phyloP scores from a whole-genome alignment of 2,329 filamentous ascomycete genomes.

The Alternaria tenuissima region DNA sequence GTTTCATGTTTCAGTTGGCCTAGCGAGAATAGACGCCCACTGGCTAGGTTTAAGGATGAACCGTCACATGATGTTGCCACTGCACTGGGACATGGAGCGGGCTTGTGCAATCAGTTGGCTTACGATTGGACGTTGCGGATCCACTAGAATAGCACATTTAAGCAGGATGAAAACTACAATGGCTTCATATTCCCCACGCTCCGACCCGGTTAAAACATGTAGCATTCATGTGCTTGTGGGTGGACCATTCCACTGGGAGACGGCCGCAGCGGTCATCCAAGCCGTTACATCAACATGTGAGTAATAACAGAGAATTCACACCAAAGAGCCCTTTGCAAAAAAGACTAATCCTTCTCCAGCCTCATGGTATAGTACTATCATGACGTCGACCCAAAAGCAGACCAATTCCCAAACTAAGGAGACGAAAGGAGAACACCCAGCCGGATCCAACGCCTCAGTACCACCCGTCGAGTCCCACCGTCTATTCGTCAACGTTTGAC shows the following conservation, averaged over 20 bases:
- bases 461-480: constrained; percentile 4
- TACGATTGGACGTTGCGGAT: not conserved
- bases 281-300: constrained; percentile 32
- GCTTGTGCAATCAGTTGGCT: not conserved
- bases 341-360: not conserved
- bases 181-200: not conserved
- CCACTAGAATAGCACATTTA: not conserved
- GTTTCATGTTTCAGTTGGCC: not conserved
- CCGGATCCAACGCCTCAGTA: not conserved
- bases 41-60: not conserved
- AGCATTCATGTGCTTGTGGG: constrained; percentile 15
- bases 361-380: constrained; percentile 4
- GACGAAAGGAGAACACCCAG: constrained; percentile 11
- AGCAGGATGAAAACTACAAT: not conserved
- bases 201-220: not conserved
- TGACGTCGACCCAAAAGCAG: constrained; percentile 19
- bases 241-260: not conserved
- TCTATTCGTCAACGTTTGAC: constrained; percentile 18
- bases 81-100: not conserved
- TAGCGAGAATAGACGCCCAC: not conserved
- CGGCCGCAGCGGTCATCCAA: constrained; percentile 14
- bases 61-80: not conserved
- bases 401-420: constrained; percentile 11
- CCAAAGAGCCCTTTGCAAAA: constrained; percentile 6
- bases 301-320: constrained; percentile 10